phyloP scores from a whole-genome alignment of 2,329 filamentous ascomycete species.

The Diatrype stigma region DNA sequence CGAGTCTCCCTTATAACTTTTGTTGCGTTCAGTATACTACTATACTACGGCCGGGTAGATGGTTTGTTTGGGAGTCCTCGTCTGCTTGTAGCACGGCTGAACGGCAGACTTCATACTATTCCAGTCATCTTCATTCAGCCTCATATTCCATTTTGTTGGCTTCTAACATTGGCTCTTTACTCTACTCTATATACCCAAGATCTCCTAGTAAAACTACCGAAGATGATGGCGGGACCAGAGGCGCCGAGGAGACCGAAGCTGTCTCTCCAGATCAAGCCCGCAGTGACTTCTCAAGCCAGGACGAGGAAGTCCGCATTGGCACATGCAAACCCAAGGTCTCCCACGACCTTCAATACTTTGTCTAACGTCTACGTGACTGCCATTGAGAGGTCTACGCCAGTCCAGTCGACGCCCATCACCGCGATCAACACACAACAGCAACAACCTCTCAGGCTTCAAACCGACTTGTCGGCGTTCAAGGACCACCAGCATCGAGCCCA shows the following conservation, averaged over 20 bases:
- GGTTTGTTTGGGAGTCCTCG: constrained; percentile 18
- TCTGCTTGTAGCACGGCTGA: constrained; percentile 19
- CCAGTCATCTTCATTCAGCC: background rate
- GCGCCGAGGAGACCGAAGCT: constrained; percentile 50
- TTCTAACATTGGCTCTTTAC: background rate
- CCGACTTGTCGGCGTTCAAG: constrained; percentile 27
- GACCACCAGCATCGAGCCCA: constrained; percentile 31
- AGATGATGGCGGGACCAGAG: constrained; percentile 35
- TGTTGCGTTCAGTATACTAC: constrained; percentile 14
- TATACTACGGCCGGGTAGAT: constrained; percentile 19
- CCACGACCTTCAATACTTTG: constrained; percentile 62
- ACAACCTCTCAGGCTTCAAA: constrained; percentile 32
- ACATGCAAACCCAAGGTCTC: constrained; percentile 52
- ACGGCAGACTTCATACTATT: constrained; percentile 8
- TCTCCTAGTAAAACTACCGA: constrained; percentile 7
- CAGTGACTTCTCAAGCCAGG: constrained; percentile 32
- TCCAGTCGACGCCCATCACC: constrained; percentile 43
- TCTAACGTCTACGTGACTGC: constrained; percentile 62
- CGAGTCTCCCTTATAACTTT: constrained; percentile 8
- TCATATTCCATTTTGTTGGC: background rate
- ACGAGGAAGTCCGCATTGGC: constrained; percentile 37
- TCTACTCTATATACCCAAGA: too few relatives aligned
- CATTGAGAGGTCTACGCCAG: constrained; percentile 54
- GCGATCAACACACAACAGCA: constrained; percentile 43
- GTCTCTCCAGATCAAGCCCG: constrained; percentile 51